Base-by-base conservation (phyloP, 148 eudicot species). In the Amaranthus cruentus region DNA sequence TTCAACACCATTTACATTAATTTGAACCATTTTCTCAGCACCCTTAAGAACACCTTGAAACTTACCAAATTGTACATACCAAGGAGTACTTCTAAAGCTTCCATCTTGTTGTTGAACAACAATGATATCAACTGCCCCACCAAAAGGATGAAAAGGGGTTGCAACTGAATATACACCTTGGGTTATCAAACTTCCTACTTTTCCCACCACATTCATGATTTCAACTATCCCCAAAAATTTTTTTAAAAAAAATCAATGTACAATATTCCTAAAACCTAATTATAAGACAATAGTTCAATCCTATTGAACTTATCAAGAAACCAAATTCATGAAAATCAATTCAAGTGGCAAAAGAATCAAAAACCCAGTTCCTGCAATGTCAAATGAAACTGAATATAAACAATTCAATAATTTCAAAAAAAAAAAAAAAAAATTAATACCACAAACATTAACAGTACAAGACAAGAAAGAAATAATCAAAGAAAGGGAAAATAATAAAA, bases 41-140 rank as follows among this genome's bases (percentile, higher is more conserved):
- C 99, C 96, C 82, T 95, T 95, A 42, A 95, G 80, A 71, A 95
- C 99, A 66, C 99, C 99, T 81, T 92, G 99, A 83, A 95, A 92
- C 71, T 95, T 95, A 69, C 99, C 99, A 72, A 95, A 95, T 51
- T 96, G 88, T 28, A 92, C 99, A 73, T 95, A 95, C 99, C 99
- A 95, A 76, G 99, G 99, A 9, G 97, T 87, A 71, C 88, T 87
- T 65, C 96, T 81, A 71, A 83, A 95, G 6, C 90, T 88, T 4
- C 97, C 97, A 83, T 95, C 99, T 69, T 83, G 88, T 77, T 92
- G 97, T 78, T 90, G 88, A 78, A 95, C 99, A 76, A 88, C 99
- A 73, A 95, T 90, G 7, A 95, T 87, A 80, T 95, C 97, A 70
- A 95, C 97, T 3, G 99, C 99, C 70, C 99, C 99, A 56, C 99